Base-by-base conservation (phyloP, 208 protist species). In the Trypanosoma conorhini region DNA sequence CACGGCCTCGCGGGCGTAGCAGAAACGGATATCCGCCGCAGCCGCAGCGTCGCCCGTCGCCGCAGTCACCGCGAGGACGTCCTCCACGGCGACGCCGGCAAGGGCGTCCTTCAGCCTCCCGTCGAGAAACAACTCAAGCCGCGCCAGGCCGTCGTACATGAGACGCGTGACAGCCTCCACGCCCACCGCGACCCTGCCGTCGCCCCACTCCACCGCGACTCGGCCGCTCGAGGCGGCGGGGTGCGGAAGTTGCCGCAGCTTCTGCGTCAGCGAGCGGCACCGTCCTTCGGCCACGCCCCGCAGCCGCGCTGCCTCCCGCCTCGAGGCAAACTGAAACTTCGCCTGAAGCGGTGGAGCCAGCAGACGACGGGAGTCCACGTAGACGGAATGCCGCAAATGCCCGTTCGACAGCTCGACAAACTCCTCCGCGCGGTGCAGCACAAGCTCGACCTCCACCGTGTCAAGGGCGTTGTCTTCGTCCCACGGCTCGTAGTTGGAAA, bases 391-490 rank as follows among this genome's bases (percentile, higher is more conserved):
- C 21, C 54, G 51, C 17, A 93, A 30, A 21, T 55, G 33, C n/a
- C 33, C 19, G 28, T 24, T 30, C n/a, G 60, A 62, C 3, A 74
- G 12, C 12, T 59, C 60, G 30, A 28, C 46, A 61, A 81, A 84
- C 61, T 91, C 77, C 31, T 88, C 85, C 28, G 74, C 73, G 59
- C 80, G 82, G 64, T 88, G 75, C 19, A 62, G 76, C n/a, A 90
- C 80, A 3, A 88, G 54, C 28, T 79, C 64, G 8, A 93, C 54
- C 76, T 91, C 88, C 51, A 93, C 80, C 50, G 79, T 63, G n/a
- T 80, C 76, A 35, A 88, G 24, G n/a, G 80, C 1, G 26, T 31
- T 59, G 31, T 57, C 28, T 28, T 40, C 31, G 13, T 19, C 35
- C 19, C 52, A 64, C 19, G 38, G 50, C 28, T 87, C 80, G 82